These are phyloP conservation scores for Neurospora crassa DNA, from an alignment of 2,329 filamentous ascomycete species.

Conservation along the genomic window DNA sequence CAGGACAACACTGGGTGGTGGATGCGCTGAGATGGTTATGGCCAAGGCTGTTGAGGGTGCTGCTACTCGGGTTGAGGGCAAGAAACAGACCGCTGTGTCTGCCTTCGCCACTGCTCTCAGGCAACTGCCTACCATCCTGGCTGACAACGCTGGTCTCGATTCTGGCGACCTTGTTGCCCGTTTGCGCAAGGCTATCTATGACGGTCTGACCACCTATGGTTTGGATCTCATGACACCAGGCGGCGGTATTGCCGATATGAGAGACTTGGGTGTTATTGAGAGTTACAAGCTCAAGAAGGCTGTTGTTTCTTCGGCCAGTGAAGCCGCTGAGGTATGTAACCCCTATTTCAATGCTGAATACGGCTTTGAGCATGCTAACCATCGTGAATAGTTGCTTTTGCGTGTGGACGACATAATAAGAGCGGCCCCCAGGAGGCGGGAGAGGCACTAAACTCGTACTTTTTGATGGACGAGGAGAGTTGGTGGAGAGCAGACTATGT, in stretches of 20 bases:
- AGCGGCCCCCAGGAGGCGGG: conserved; percentile 74
- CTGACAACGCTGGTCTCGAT: conserved; percentile 94
- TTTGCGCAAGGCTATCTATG: conserved; percentile 88
- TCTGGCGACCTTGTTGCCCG: conserved; percentile 88
- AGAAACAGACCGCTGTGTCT: conserved; percentile 89
- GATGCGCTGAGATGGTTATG: conserved; percentile 98
- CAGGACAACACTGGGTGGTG: conserved; percentile 85
- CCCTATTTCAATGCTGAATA: not conserved
- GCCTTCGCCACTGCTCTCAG: conserved; percentile 82
- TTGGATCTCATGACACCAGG: conserved; percentile 83
- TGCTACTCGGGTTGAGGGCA: conserved; percentile 88
- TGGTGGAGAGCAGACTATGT: not conserved
- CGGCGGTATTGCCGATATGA: conserved; percentile 91
- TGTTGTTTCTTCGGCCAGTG: conserved; percentile 92
- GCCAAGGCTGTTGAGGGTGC: conserved; percentile 93
- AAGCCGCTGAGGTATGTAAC: conserved; percentile 79
- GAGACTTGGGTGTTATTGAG: conserved; percentile 88
- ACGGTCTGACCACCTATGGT: conserved; percentile 85
- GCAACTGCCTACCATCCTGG: conserved; percentile 91
- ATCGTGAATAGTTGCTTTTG: conserved; percentile 59
- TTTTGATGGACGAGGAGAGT: not conserved
- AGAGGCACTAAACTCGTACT: conserved; percentile 35
- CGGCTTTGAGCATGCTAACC: conserved; percentile 16
- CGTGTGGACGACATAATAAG: conserved; percentile 98
- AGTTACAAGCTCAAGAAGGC: conserved; percentile 98